phyloP scores from a whole-genome alignment of 257 asterid species.

The Scutellaria galericulata region DNA sequence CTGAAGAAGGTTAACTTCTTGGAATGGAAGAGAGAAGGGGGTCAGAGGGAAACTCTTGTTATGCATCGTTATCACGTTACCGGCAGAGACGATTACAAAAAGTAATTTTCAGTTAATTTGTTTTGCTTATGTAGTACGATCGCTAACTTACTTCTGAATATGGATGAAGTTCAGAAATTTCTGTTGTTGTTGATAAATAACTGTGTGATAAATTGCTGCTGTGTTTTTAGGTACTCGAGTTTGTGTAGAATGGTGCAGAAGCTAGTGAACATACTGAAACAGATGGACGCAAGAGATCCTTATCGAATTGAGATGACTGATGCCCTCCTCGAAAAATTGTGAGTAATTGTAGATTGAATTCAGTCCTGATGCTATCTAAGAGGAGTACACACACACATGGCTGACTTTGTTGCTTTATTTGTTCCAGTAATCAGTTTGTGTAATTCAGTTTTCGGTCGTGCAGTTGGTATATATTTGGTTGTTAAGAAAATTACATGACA shows the following conservation, averaged over 20 bases:
- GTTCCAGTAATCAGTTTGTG: not conserved
- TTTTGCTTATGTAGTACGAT: not conserved
- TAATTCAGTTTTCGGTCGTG: not conserved
- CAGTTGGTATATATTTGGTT: not conserved
- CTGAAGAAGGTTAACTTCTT: slow-evolving; percentile 77
- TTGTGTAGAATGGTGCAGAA: slow-evolving; percentile 89
- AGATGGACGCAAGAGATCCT: slow-evolving; percentile 87
- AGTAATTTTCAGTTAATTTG: slow-evolving; percentile 40
- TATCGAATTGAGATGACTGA: slow-evolving; percentile 88
- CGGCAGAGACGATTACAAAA: slow-evolving; percentile 90
- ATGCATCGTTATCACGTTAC: slow-evolving; percentile 84
- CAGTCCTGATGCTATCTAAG: not conserved
- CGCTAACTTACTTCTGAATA: not conserved
- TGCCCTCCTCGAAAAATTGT: slow-evolving; percentile 91
- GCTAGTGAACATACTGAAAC: slow-evolving; percentile 82
- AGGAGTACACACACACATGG: not conserved
- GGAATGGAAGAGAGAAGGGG: slow-evolving; percentile 94
- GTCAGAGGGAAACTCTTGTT: slow-evolving; percentile 78
- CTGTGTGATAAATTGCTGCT: not conserved
- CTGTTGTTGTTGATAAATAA: not conserved
- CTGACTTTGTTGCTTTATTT: not conserved
- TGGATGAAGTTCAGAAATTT: not conserved
- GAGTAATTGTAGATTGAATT: slow-evolving; percentile 36
- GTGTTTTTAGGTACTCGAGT: slow-evolving; percentile 66
- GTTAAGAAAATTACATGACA: slow-evolving; percentile 7